Evolutionary conservation across 257 asterid genomes (phyloP), one percentile per base, ranked within the genome.

Genomic region (Phtheirospermum japonicum): DNA sequence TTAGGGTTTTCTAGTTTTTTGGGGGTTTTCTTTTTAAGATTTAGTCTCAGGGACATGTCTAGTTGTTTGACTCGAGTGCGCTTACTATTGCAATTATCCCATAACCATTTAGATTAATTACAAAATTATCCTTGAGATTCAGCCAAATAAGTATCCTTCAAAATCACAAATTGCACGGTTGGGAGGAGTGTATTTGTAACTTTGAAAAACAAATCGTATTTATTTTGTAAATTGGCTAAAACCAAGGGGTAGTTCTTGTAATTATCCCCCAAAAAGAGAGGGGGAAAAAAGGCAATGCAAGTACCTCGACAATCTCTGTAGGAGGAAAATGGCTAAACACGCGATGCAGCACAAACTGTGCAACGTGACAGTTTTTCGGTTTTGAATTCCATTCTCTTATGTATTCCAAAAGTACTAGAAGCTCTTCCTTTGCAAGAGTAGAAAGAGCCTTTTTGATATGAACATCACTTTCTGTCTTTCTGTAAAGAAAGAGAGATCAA

Each of bases 341-440:
- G 59, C 62, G 73, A 36, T 58, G 70, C 59, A 92, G 83, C 71
- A 88, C 89, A 73, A 52, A 80, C 54, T 92, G 99, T 17, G 97
- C 97, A 65, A 83, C 54, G 59, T 85, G 96, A 57, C 96, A 92
- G 54, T 74, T 71, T 76, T 86, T 92, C 30, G 99, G 96, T 66
- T 92, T 92, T 37, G 97, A 79, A 61, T 92, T 92, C 97, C 99
- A 92, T 64, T 89, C 99, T 68, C 89, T 75, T 52, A 85, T 69
- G 70, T 89, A 92, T 69, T 84, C 96, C 80, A 92, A 63, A 72
- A 92, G 89, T 71, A 72, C 34, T 39, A 42, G 71, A 37, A 82
- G 54, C 68, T 92, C 86, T 68, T 92, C 95, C 76, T 79, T 83
- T 64, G 73, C 69, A 64, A 92, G 77, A 54, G 79, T 75, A 63